Base-by-base conservation (phyloP, 768 basidiomycete genomes). In the Rhizopogon vulgaris region DNA sequence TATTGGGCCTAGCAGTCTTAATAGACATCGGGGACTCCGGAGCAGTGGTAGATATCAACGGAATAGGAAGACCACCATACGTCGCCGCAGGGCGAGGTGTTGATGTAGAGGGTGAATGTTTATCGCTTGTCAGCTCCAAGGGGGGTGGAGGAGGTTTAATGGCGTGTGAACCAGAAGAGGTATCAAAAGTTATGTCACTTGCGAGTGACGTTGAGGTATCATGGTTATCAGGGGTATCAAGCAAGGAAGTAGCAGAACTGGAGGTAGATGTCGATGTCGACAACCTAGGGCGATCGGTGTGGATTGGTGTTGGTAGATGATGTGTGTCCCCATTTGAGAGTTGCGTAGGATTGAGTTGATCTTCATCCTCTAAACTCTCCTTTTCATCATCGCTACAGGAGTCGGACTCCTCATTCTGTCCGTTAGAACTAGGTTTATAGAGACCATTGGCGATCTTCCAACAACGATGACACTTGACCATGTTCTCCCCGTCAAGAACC, bases 401-500 rank as follows among this genome's bases (percentile, higher is more conserved):
- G 39, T 70, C 67, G 1, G 56, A 52, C 24, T 59, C 59, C 11
- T 63, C 56, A 1, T 52, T 55, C 42, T 61, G 55, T 53, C 48
- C 49, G 54, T 32, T 60, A 14, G 54, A 41, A 38, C 53, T 57
- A 34, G 69, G 69, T 41, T 71, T 64, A 57, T 83, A 79, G 52
- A 76, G 66, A 15, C 87, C 86, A 61, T 92, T 82, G 51, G 80
- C 83, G 34, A 92, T 84, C 74, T 92, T 94, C 94, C 94, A 98
- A 70, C 94, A 98, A 48, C 86, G 78, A 57, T 87, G 78, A 65
- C 94, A 98, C 0, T 93, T 93, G 49, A 96, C 94, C 72, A 85
- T 87, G 60, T 98, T 96, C 60, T 96, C 94, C 0, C 91, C 92
- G 58, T 96, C 90, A 32, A 98, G 71, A 6, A 90, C 80, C 60